Percentiles rank a stretch among this genome's conserved stretches.
phyloP scores from a whole-genome alignment of 2,329 filamentous ascomycete species.

The Verticillium tricorpus region DNA sequence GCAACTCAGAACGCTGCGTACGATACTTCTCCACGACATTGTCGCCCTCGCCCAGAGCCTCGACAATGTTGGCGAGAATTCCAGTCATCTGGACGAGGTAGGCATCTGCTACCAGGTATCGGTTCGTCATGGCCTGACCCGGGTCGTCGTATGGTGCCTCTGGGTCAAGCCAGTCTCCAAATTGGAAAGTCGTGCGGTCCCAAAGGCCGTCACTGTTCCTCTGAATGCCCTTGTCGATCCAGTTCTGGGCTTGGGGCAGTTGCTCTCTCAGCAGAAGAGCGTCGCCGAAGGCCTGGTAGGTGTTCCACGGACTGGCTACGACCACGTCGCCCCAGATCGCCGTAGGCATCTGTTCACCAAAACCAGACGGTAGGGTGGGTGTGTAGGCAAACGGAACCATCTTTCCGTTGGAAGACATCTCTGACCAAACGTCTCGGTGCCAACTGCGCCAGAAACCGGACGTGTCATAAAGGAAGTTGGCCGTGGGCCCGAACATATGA shows the following conservation, averaged over 20 bases:
- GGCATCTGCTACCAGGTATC: constrained; percentile 38
- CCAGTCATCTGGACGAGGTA: constrained; percentile 39
- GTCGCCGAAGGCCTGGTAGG: constrained; percentile 34
- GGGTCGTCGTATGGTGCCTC: constrained; percentile 35
- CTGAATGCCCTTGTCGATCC: constrained; percentile 31
- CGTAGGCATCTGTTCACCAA: constrained; percentile 11
- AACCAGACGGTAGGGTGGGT: constrained; percentile 18
- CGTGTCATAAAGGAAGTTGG: constrained; percentile 50
- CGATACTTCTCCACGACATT: constrained; percentile 17
- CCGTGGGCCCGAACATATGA: constrained; percentile 44
- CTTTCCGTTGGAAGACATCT: constrained; percentile 18
- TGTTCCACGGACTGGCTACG: constrained; percentile 34
- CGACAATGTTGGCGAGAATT: constrained; percentile 28
- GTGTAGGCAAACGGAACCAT: constrained; percentile 22
- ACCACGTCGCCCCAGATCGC: constrained; percentile 40
- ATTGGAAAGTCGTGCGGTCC: constrained; percentile 30
- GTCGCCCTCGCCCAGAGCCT: constrained; percentile 21
- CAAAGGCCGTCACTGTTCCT: constrained; percentile 32
- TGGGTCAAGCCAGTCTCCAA: constrained; percentile 46
- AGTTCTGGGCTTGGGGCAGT: constrained; percentile 32
- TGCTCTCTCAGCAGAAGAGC: constrained; percentile 28
- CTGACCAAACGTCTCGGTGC: constrained; percentile 40
- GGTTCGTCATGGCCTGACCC: constrained; percentile 31
- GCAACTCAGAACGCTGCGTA: constrained; percentile 15
- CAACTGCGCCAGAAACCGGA: constrained; percentile 44